A percentile compares a stretch with the other conserved stretches of the same genome.
These are phyloP conservation scores for Cladosporium velox DNA, from an alignment of 2,329 filamentous ascomycete species.

Conservation along the genomic window DNA sequence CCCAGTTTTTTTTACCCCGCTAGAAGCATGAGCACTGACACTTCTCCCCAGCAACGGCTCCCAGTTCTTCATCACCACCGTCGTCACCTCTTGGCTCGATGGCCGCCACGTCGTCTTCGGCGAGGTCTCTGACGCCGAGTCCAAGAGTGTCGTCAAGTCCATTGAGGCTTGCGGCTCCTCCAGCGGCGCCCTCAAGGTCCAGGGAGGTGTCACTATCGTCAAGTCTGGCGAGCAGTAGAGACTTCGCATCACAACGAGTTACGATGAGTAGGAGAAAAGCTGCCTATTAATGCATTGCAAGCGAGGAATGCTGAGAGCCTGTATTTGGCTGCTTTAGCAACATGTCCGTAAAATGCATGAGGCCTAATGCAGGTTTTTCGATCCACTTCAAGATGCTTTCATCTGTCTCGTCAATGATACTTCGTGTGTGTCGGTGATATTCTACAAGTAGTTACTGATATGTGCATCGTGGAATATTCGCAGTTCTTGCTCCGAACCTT, in stretches of 20 bases:
- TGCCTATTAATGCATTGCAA: conserved; percentile 16
- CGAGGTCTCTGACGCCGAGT: conserved; percentile 63
- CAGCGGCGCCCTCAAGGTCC: conserved; percentile 55
- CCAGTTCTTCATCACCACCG: conserved; percentile 73
- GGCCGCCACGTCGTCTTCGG: conserved; percentile 85
- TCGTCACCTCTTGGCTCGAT: conserved; percentile 69
- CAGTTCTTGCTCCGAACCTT: background rate
- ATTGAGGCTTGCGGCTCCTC: conserved; percentile 61
- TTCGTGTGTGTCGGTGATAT: background rate
- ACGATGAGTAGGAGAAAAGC: conserved; percentile 18
- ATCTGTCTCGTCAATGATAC: background rate
- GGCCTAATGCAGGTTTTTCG: conserved; percentile 11
- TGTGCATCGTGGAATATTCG: background rate
- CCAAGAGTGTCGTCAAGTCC: conserved; percentile 57
- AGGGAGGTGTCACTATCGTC: conserved; percentile 52
- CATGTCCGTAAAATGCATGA: conserved; percentile 16
- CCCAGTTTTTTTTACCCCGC: conserved; percentile 12
- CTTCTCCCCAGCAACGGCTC: conserved; percentile 62
- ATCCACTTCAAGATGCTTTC: background rate
- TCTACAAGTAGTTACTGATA: background rate
- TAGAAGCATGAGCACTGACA: background rate
- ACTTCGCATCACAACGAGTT: conserved; percentile 5
- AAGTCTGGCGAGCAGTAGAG: conserved; percentile 2
- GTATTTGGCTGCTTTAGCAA: conserved; percentile 5
- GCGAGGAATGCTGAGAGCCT: conserved; percentile 14